Base-by-base conservation (phyloP, 169 alveolate genomes). In the Theileria annulata region DNA sequence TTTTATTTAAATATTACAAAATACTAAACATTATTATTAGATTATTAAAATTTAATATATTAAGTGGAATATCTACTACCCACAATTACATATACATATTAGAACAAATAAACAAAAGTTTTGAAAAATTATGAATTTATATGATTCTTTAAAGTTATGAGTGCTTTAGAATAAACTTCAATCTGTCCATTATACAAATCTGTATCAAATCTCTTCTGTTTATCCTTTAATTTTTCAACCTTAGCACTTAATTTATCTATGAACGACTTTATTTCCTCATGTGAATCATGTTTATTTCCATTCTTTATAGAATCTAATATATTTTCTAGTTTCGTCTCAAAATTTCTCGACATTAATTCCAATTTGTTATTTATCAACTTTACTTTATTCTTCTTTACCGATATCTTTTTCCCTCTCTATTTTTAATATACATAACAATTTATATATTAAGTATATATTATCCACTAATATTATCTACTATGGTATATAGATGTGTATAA, bases 141-240 rank as follows among this genome's bases (percentile, higher is more conserved):
- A 48, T 31, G 68, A 31, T 35, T 31, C 19, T 31, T 21, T 12
- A 79, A 37, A 12, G 74, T 8, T 5, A 37, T 28, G 30, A 80
- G 79, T 10, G 79, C 85, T 10, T 31, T 23, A n/a, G 62, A n/a
- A 67, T 80, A 80, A 21, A 63, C 71, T 21, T 42, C 35, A n/a
- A 80, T 74, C 2, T 66, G 28, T 30, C 56, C 74, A 9, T 76
- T 77, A 48, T 73, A 75, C 23, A 80, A 17, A 68, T 80, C 85
- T 31, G 88, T 80, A 28, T 31, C 48, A 12, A 80, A 31, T 66
- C 48, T 69, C 21, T 69, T 48, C 77, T 48, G 35, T 25, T 69
- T 69, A 49, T 48, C 63, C 48, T 69, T 27, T 25, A 69, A 49
- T n/a, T 27, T 33, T 21, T 47, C 66, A 31, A 70, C 75, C 68